Evolutionary conservation across 1,284 basidiomycete species (phyloP), one percentile per base, ranked within the genome.

Genomic region (Boletus mariae): DNA sequence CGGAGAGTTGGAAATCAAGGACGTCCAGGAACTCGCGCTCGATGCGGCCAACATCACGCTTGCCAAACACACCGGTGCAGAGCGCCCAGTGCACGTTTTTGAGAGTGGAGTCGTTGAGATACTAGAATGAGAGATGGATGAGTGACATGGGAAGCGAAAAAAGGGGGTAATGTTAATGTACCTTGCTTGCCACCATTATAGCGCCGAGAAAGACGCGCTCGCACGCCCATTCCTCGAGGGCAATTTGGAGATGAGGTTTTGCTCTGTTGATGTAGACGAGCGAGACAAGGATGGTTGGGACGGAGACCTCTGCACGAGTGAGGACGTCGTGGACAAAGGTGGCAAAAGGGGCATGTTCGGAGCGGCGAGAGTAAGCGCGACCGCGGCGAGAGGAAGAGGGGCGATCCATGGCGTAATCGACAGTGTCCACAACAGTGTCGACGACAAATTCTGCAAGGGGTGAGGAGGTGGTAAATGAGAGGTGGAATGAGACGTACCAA

Each of bases 71-170:
- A 49, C 85, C 85, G 0, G 87, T 88, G 71, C 86, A 88, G 12
- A 86, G 72, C 11, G 86, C 85, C 85, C 85, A 88, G 68, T 88
- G 85, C 17, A 86, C 74, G 65, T 88, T 88, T 75, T 88, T 88
- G 17, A 88, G 74, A 12, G 86, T 87, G 17, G 84, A 86, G 63
- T 88, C 85, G 61, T 89, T 87, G 26, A 82, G 70, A 61, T 88
- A 88, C 85, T 87, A 56, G 48, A 47, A 32, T 31, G 42, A 35
- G 46, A 44, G 48, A 53, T 29, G 43, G 47, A 57, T 62, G 47
- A 59, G 54, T 49, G 45, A 43, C 47, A 62, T 48, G 53, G 35
- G 43, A 56, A 56, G 38, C 20, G 57, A 50, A 57, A 53, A 44
- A 50, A 11, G n/a, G 43, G n/a, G 28, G 20, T 20, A 20, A 20